Conservation (phyloP, 805 yeast genomes). For the Tetrapisispora nanseiensis region DNA sequence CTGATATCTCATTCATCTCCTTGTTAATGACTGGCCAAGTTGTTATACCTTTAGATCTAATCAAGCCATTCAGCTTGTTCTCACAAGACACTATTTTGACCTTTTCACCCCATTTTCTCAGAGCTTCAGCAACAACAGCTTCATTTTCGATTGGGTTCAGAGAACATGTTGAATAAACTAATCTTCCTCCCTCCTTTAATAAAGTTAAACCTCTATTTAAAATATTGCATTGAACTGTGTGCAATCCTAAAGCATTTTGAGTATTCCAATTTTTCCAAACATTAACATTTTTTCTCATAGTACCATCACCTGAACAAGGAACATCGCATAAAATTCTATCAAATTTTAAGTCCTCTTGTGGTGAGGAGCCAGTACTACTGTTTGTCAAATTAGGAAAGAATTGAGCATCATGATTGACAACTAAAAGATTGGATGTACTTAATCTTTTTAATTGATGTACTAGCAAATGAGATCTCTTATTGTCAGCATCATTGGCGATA, state of each 20-base stretch:
- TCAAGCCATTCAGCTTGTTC: slow-evolving; percentile 64
- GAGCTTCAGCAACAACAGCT: slow-evolving; percentile 88
- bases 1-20: slow-evolving; percentile 46
- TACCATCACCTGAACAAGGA: slow-evolving; percentile 98
- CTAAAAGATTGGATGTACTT: slow-evolving; percentile 84
- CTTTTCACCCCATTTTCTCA: slow-evolving; percentile 66
- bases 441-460: slow-evolving; percentile 93
- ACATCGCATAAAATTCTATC: slow-evolving; percentile 95
- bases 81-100: slow-evolving; percentile 63
- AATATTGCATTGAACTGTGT: slow-evolving; percentile 79
- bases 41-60: slow-evolving; percentile 63
- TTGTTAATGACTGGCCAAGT: slow-evolving; percentile 82
- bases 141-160: slow-evolving; percentile 93
- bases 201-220: slow-evolving; percentile 83
- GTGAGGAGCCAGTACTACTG: slow-evolving; percentile 25
- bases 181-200: slow-evolving; percentile 79
- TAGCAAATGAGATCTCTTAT: slow-evolving; percentile 92
- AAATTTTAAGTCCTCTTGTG: slow-evolving; percentile 38
- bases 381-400: slow-evolving; percentile 72
- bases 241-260: slow-evolving; percentile 85
- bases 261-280: slow-evolving; percentile 94
- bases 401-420: slow-evolving; percentile 96
- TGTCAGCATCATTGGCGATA: slow-evolving; percentile 92
- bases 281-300: slow-evolving; percentile 91
- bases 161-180: slow-evolving; percentile 95